These are phyloP conservation scores for Psilocybe sp. DNA, from an alignment of 768 basidiomycete genomes.

Conservation along the genomic window DNA sequence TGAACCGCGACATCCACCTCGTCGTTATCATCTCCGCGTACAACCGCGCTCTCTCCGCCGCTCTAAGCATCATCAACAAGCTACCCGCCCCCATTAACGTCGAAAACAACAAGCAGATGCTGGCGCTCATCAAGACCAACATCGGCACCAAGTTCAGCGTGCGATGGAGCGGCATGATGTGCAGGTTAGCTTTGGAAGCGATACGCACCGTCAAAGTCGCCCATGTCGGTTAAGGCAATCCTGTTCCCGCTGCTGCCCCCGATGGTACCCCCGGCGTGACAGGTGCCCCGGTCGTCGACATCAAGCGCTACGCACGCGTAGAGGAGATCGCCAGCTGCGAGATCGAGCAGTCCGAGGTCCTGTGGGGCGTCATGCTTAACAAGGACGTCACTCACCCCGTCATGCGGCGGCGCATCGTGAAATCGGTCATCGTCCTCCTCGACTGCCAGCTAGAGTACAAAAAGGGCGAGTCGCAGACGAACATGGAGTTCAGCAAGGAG, in stretches of 20 bases:
- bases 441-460: constrained; percentile 99
- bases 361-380: constrained; percentile 94
- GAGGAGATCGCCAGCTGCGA: constrained; percentile 98
- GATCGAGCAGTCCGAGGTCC: constrained; percentile 87
- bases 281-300: constrained; percentile 93
- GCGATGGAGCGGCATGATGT: constrained; percentile 98
- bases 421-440: constrained; percentile 84
- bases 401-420: constrained; percentile 89
- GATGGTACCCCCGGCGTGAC: constrained; percentile 51
- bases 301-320: constrained; percentile 96
- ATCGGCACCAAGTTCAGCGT: constrained; percentile 98
- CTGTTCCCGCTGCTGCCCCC: background rate
- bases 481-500: constrained; percentile 96
- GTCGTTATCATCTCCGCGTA: constrained; percentile 99
- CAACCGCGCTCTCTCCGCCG: constrained; percentile 92
- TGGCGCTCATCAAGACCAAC: constrained; percentile 94
- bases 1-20: constrained; percentile 97
- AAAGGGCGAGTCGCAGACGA: constrained; percentile 97
- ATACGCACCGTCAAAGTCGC: constrained; percentile 66
- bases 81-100: constrained; percentile 92
- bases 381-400: constrained; percentile 98
- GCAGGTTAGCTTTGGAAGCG: constrained; percentile 87
- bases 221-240: too few relatives aligned
- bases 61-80: constrained; percentile 81
- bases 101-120: constrained; percentile 85